Evolutionary conservation across 1,284 basidiomycete species (phyloP).

Genomic region (Cryptococcus sp.): DNA sequence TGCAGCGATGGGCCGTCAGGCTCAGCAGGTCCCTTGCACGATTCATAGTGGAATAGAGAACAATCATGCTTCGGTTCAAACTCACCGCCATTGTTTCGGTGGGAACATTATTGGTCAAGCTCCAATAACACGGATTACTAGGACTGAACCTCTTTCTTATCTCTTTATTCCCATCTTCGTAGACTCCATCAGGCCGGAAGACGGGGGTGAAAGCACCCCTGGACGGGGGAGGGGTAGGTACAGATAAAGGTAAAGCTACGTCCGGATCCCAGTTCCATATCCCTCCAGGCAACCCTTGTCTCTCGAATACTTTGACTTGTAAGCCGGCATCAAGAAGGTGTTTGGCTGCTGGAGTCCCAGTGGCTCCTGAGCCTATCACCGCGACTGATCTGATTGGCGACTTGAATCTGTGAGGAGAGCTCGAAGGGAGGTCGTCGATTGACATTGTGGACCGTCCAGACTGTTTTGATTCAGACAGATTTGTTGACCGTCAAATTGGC

Average conservation of each 20-base stretch:
- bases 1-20: conserved; percentile 23
- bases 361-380: conserved; percentile 36
- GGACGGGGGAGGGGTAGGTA: conserved; percentile 54
- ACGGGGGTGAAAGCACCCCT: conserved; percentile 54
- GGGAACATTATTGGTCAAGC: conserved; percentile 56
- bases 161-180: conserved; percentile 34
- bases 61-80: too few relatives aligned
- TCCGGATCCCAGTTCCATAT: conserved; percentile 58
- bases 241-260: conserved; percentile 49
- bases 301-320: conserved; percentile 56
- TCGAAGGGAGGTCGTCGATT: background rate
- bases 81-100: conserved; percentile 44
- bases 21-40: background rate
- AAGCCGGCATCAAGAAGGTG: conserved; percentile 47
- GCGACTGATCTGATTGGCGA: conserved; percentile 30
- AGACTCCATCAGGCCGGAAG: conserved; percentile 37
- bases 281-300: conserved; percentile 55
- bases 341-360: conserved; percentile 25
- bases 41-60: background rate
- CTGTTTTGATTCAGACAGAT: too few relatives aligned
- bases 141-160: conserved; percentile 47
- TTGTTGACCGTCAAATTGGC: too few relatives aligned
- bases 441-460: background rate
- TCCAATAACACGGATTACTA: conserved; percentile 56
- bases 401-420: conserved; percentile 9